Conservation (phyloP, 257 asterid genomes). For the Solanum microdontum region DNA sequence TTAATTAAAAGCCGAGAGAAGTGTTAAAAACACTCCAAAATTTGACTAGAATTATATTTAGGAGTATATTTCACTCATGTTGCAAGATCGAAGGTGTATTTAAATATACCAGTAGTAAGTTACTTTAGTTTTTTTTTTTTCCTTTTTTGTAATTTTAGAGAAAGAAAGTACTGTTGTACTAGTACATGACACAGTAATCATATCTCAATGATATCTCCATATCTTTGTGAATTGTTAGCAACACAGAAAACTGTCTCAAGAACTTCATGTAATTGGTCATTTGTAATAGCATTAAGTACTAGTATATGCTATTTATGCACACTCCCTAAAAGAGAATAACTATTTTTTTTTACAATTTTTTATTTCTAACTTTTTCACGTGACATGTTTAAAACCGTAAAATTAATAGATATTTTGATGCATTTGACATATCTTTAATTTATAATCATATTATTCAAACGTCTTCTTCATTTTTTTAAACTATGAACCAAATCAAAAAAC, state of each 20-base stretch:
- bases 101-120: neutral
- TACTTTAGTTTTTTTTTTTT: neutral
- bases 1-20: no score
- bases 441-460: neutral
- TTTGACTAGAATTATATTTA: neutral
- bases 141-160: neutral
- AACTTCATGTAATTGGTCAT: neutral
- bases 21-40: accelerated
- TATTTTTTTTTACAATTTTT: no score
- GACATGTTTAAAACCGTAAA: no score
- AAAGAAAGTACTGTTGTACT: constrained; percentile 11
- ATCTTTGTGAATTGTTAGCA: neutral
- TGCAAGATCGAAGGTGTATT: accelerated
- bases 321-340: no score
- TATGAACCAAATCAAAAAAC: neutral
- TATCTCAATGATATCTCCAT: constrained; percentile 50
- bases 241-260: neutral
- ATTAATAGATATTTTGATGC: no score
- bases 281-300: neutral
- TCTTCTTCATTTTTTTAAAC: no score
- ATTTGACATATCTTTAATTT: no score
- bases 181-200: constrained; percentile 41
- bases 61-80: neutral
- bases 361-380: no score
- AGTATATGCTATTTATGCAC: neutral